Evolutionary conservation across 2,329 filamentous ascomycete genomes (phyloP).

Genomic region (Penicillium rolfsii): DNA sequence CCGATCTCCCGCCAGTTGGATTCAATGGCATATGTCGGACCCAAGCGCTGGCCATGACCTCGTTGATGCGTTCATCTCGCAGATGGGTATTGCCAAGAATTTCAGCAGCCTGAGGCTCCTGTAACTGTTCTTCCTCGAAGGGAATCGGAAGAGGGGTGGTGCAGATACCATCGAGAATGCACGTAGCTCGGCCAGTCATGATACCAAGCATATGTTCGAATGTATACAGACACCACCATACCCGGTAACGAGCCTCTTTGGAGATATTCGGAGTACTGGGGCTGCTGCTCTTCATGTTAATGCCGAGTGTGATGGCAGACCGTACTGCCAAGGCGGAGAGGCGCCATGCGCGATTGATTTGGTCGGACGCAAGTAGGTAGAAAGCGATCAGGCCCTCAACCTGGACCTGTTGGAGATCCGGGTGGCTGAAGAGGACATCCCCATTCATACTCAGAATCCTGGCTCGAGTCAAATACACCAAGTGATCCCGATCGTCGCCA

Average conservation of each 20-base stretch:
- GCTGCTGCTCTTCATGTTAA: constrained; percentile 51
- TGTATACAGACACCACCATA: constrained; percentile 52
- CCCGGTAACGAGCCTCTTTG: constrained; percentile 50
- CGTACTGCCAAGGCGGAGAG: constrained; percentile 48
- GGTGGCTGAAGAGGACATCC: constrained; percentile 48
- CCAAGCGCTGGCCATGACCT: constrained; percentile 35
- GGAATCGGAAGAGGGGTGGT: constrained; percentile 48
- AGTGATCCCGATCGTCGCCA: constrained; percentile 48
- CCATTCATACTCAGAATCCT: constrained; percentile 49
- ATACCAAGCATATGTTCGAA: constrained; percentile 50
- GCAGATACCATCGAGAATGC: constrained; percentile 48
- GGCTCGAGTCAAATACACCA: constrained; percentile 50
- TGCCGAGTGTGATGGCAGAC: constrained; percentile 47
- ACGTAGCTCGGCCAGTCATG: constrained; percentile 52
- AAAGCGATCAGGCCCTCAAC: constrained; percentile 49
- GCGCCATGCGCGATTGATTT: constrained; percentile 53
- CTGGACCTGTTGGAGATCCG: constrained; percentile 52
- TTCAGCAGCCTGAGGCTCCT: constrained; percentile 37
- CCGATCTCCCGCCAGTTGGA: constrained; percentile 33
- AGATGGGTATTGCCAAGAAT: constrained; percentile 37
- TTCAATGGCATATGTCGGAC: constrained; percentile 39
- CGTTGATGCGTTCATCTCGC: constrained; percentile 39
- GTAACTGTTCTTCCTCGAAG: constrained; percentile 45
- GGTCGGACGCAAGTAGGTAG: constrained; percentile 47
- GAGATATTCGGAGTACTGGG: constrained; percentile 41